Percentiles rank a stretch among this genome's conserved stretches.
These are phyloP conservation scores for Diaporthe capsici DNA, from an alignment of 2,329 filamentous ascomycete species.

Conservation along the genomic window DNA sequence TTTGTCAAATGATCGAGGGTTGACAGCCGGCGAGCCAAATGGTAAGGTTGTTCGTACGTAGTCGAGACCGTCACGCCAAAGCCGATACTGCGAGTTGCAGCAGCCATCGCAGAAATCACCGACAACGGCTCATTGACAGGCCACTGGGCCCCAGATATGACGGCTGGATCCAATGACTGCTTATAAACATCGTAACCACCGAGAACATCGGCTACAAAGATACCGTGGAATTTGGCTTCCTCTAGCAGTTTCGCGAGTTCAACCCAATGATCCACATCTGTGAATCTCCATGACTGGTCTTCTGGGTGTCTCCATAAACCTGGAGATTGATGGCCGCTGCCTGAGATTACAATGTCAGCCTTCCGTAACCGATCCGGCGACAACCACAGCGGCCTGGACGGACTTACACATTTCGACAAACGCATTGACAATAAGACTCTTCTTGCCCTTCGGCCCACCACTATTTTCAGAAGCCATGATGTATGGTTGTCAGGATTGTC, in stretches of 20 bases:
- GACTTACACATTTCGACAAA: conserved; percentile 45
- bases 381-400: neutral
- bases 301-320: conserved; percentile 72
- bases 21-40: conserved; percentile 74
- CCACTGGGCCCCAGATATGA: conserved; percentile 76
- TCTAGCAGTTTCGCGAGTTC: conserved; percentile 72
- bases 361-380: neutral
- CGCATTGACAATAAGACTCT: conserved; percentile 42
- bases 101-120: conserved; percentile 76
- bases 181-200: conserved; percentile 79
- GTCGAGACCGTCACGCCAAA: conserved; percentile 79
- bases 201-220: conserved; percentile 77
- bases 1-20: conserved; percentile 77
- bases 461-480: conserved; percentile 34
- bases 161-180: conserved; percentile 69
- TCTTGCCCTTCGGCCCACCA: conserved; percentile 24
- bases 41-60: conserved; percentile 78
- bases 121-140: conserved; percentile 78
- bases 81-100: conserved; percentile 75
- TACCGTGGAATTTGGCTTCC: conserved; percentile 73
- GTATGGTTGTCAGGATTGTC: no score
- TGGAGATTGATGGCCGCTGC: conserved; percentile 62
- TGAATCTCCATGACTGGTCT: conserved; percentile 74
- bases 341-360: conserved; percentile 41
- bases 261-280: conserved; percentile 72